phyloP scores from a whole-genome alignment of 2,329 filamentous ascomycete genomes.

The Didymosphaeria variabile region DNA sequence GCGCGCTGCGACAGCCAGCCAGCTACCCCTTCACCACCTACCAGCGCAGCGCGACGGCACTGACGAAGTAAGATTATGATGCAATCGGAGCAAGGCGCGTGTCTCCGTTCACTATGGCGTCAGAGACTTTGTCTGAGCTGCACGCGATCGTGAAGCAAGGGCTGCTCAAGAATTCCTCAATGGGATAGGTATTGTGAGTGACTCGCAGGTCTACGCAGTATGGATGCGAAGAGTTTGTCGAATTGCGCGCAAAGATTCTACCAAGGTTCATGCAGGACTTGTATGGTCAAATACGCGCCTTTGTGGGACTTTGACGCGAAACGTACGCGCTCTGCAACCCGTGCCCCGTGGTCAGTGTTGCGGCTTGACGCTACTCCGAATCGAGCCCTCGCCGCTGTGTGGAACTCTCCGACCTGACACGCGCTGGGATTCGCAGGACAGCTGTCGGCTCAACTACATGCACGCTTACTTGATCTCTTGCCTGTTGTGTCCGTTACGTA shows the following conservation, averaged over 20 bases:
- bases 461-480: too few relatives aligned
- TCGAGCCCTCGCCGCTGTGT: not conserved
- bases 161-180: not conserved
- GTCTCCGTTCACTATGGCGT: constrained; percentile 9
- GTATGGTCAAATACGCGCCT: not conserved
- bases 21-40: not conserved
- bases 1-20: constrained; percentile 7
- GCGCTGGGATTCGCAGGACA: not conserved
- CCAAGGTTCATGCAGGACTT: not conserved
- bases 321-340: not conserved
- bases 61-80: constrained; percentile 5
- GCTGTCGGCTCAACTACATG: too few relatives aligned
- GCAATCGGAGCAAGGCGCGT: constrained; percentile 5
- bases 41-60: constrained; percentile 1
- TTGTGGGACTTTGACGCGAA: constrained; percentile 3
- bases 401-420: not conserved
- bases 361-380: constrained; percentile 1
- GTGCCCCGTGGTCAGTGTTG: not conserved
- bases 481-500: not conserved
- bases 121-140: not conserved
- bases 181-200: not conserved
- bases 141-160: not conserved
- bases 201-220: not conserved
- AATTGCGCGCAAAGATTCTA: not conserved
- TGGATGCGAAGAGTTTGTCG: not conserved